These are phyloP conservation scores for Rugosomyces carneus DNA, from an alignment of 1,284 basidiomycete species.

Conservation along the genomic window DNA sequence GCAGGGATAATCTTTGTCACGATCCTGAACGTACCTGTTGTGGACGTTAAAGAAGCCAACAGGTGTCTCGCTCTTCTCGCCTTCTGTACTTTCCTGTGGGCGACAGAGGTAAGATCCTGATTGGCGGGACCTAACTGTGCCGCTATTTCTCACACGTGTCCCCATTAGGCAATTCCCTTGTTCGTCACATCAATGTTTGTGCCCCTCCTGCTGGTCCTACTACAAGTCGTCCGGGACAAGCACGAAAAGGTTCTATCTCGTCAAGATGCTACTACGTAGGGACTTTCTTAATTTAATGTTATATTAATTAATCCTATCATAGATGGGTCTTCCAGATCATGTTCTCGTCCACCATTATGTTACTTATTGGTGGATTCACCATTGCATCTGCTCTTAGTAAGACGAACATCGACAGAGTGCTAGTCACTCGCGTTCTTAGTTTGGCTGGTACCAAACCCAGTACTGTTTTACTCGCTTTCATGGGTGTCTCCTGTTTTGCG, in stretches of 20 bases:
- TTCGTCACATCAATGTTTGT: conserved; percentile 94
- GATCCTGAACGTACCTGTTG: conserved; percentile 55
- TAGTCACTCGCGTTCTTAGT: conserved; percentile 90
- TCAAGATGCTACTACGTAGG: conserved; percentile 78
- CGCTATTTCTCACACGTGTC: neutral
- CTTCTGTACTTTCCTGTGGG: conserved; percentile 95
- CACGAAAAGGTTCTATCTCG: conserved; percentile 53
- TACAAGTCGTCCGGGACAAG: conserved; percentile 73
- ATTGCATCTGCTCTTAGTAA: conserved; percentile 96
- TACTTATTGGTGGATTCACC: conserved; percentile 96
- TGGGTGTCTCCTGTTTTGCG: conserved; percentile 96
- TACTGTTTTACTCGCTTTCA: conserved; percentile 88
- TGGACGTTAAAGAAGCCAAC: conserved; percentile 76
- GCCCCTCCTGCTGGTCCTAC: conserved; percentile 83
- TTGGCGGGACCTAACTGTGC: neutral
- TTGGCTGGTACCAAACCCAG: conserved; percentile 87
- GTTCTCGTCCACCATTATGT: conserved; percentile 94
- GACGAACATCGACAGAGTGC: conserved; percentile 92
- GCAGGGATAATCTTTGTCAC: conserved; percentile 54
- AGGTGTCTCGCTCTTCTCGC: conserved; percentile 88
- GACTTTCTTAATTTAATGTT: conserved; percentile 9
- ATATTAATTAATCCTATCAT: conserved; percentile 10
- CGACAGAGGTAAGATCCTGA: conserved; percentile 70
- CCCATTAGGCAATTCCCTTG: conserved; percentile 79
- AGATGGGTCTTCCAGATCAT: conserved; percentile 75